phyloP scores from a whole-genome alignment of 2,329 filamentous ascomycete species.

The Plenodomus lindquistii region DNA sequence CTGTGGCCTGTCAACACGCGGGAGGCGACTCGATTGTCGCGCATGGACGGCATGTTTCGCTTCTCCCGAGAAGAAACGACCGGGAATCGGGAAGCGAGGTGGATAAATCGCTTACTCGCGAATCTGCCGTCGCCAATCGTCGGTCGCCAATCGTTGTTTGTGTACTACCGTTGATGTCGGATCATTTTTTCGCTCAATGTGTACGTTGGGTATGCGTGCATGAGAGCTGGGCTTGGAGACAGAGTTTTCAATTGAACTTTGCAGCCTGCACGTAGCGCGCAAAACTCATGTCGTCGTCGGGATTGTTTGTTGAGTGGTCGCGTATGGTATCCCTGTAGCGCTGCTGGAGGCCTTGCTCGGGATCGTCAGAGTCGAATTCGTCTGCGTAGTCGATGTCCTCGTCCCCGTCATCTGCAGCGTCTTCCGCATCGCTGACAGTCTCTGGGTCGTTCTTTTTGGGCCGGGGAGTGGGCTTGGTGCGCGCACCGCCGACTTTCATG shows the following conservation, averaged over 20 bases:
- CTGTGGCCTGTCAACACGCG: conserved; percentile 4
- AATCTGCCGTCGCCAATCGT: not conserved
- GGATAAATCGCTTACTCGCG: not conserved
- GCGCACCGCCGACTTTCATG: conserved; percentile 64
- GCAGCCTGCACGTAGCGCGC: conserved; percentile 52
- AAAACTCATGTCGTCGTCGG: conserved; percentile 57
- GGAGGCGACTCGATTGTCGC: conserved; percentile 1
- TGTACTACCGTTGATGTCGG: not conserved
- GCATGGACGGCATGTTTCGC: conserved; percentile 7
- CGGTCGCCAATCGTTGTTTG: not conserved
- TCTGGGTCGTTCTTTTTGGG: conserved; percentile 51
- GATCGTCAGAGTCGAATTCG: conserved; percentile 62
- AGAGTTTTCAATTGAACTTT: conserved; percentile 36
- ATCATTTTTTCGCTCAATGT: not conserved
- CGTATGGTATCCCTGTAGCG: conserved; percentile 77
- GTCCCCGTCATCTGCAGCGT: conserved; percentile 58
- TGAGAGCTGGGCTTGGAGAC: not conserved
- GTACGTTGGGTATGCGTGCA: conserved; percentile 12
- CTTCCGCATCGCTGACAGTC: conserved; percentile 56
- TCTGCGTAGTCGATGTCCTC: conserved; percentile 56
- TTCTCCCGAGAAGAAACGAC: conserved; percentile 6
- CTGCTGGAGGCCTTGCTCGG: conserved; percentile 66
- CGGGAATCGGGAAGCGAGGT: conserved; percentile 17
- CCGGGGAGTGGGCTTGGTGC: conserved; percentile 38
- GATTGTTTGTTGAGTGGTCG: conserved; percentile 45